Evolutionary conservation across 1,139 yeast species (phyloP).

Genomic region (Sugiyamaella japonica): DNA sequence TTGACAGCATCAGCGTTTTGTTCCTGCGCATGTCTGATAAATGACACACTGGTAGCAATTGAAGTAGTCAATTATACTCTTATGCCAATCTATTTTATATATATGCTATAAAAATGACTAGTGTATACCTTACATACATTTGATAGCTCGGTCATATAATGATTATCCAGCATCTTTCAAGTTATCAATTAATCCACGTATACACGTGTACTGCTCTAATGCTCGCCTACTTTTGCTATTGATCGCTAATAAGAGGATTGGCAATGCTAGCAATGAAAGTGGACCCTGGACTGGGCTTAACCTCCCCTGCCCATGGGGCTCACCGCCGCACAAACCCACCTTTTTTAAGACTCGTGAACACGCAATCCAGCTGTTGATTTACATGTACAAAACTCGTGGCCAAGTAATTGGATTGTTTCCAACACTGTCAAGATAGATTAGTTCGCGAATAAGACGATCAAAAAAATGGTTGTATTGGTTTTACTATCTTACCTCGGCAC

Average conservation of each 20-base stretch:
- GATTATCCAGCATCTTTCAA: too few species aligned
- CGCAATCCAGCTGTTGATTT: background rate
- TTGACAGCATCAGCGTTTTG: background rate
- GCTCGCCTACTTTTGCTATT: too few species aligned
- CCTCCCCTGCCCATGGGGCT: background rate
- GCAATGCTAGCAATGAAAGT: too few species aligned
- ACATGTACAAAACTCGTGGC: background rate
- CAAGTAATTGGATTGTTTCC: too few species aligned
- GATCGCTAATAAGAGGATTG: too few species aligned
- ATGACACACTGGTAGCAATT: background rate
- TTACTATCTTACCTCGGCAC: slow-evolving; percentile 68
- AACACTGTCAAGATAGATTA: background rate
- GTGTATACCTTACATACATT: too few species aligned
- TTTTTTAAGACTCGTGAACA: background rate
- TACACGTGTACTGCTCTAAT: too few species aligned
- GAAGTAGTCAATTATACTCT: background rate
- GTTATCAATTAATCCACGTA: too few species aligned
- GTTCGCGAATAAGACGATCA: background rate
- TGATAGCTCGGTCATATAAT: too few species aligned
- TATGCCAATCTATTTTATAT: too few species aligned
- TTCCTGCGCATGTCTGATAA: background rate
- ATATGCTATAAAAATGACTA: too few species aligned
- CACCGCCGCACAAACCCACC: background rate
- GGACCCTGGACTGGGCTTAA: too few species aligned
- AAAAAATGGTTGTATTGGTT: slow-evolving; percentile 41